Base-by-base conservation (phyloP, 2,329 filamentous ascomycete species). In the Penicillium occitanis region DNA sequence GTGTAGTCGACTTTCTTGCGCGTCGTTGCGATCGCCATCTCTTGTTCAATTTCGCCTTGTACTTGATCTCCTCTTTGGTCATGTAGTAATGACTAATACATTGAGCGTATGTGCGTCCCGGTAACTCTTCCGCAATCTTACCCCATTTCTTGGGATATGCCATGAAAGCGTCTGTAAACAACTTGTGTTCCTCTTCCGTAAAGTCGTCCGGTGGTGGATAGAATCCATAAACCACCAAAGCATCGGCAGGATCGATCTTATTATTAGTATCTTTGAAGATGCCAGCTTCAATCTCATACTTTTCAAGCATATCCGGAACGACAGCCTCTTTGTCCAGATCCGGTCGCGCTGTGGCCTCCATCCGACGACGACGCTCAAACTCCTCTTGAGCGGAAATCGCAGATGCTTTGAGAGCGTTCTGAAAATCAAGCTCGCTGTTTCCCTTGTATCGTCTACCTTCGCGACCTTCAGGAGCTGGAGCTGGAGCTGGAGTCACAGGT, bases 1-100 rank as follows among this genome's bases (percentile, higher is more conserved):
- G 77, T 25, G 73, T 71, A 2, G 66, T 67, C 28, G 76, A 75
- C 68, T 74, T 75, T 53, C 73, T 73, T 13, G 77, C 76, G 50
- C 79, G 75, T 25, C 78, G 77, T 55, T 78, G 78, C 33, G 79
- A 77, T 66, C 78, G 79, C 75, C 79, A 81, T 62, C 79, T 76
- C 69, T 81, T 81, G 69, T 80, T 79, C 65, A 82, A 75, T 61
- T 82, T 80, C 14, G 81, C 81, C 69, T 83, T 84, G 72, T 84
- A 84, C 59, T 81, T 82, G 63, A 80, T 80, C 55, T 81, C 78
- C 66, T 79, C 77, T 69, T 84, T 84, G 3, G 82, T 84, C 64
- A 82, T 72, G 68, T 84, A 84, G 68, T 84, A 84, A 69, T 84
- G 82, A 62, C 79, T 71, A 60, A 84, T 83, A 67, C 82, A 84